Conservation (phyloP, 495 filamentous ascomycete species). For the Apiosordaria backusii region DNA sequence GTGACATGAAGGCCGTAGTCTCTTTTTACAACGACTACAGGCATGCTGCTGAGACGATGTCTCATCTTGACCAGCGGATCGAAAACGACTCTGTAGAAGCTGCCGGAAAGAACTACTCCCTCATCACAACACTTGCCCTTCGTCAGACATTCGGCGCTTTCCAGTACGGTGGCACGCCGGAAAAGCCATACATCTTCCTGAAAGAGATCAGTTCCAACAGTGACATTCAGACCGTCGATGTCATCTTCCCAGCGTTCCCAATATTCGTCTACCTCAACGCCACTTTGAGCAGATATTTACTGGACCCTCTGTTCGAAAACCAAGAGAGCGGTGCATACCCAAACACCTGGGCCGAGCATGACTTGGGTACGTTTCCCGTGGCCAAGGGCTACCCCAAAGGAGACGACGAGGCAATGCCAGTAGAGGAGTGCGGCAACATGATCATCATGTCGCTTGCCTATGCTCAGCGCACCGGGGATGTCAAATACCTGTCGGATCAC, state of each 20-base stretch:
- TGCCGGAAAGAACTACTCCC: constrained; percentile 67
- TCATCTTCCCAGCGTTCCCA: constrained; percentile 88
- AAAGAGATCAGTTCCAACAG: constrained; percentile 96
- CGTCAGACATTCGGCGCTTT: constrained; percentile 87
- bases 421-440: constrained; percentile 96
- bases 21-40: constrained; percentile 73
- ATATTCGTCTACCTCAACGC: constrained; percentile 90
- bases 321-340: constrained; percentile 88
- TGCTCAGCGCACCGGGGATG: constrained; percentile 44
- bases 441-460: constrained; percentile 81
- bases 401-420: constrained; percentile 84
- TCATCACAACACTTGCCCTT: constrained; percentile 78
- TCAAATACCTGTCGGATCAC: constrained; percentile 46
- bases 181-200: constrained; percentile 76
- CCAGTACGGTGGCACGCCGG: constrained; percentile 72
- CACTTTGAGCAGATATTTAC: constrained; percentile 72
- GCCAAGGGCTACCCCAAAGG: constrained; percentile 85
- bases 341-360: constrained; percentile 82
- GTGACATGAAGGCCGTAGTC: constrained; percentile 51
- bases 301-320: constrained; percentile 88
- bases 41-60: constrained; percentile 49
- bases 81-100: constrained; percentile 65
- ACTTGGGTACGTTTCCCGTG: constrained; percentile 88
- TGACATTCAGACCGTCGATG: constrained; percentile 92
- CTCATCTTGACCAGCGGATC: constrained; percentile 65